Conservation (phyloP, 768 basidiomycete genomes). For the Tricholoma flavovirens region DNA sequence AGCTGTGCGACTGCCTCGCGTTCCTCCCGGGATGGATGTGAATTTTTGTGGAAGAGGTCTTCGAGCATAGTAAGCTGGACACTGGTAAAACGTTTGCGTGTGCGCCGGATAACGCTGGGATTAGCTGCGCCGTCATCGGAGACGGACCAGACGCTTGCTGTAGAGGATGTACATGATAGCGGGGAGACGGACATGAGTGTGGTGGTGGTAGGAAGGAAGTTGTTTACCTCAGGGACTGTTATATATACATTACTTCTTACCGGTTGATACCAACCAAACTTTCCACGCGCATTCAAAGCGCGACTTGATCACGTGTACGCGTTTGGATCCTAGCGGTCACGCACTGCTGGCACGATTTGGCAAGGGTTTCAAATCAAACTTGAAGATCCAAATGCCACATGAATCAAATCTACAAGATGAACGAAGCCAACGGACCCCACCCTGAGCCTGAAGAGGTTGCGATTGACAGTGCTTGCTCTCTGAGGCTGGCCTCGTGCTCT, state of each 20-base stretch:
- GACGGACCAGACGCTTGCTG: constrained; percentile 48
- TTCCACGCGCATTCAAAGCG: constrained; percentile 12
- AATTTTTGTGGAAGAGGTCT: constrained; percentile 64
- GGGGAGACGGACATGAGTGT: constrained; percentile 7
- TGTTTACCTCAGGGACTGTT: constrained; percentile 9
- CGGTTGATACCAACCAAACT: constrained; percentile 22
- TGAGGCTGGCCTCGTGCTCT: too few species aligned
- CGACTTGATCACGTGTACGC: constrained; percentile 16
- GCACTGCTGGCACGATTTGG: too few species aligned
- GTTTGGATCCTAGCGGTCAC: too few species aligned
- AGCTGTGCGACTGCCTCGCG: constrained; percentile 57
- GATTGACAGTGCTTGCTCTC: too few species aligned
- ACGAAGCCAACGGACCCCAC: too few species aligned
- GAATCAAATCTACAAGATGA: too few species aligned
- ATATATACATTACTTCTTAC: constrained; percentile 15
- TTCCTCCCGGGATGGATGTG: constrained; percentile 71
- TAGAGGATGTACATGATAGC: constrained; percentile 46
- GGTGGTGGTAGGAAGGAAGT: constrained; percentile 9
- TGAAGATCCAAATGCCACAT: too few species aligned
- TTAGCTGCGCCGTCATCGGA: constrained; percentile 35
- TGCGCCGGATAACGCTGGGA: constrained; percentile 41
- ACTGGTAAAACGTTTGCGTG: constrained; percentile 66
- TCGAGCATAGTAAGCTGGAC: constrained; percentile 68
- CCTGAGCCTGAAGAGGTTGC: too few species aligned
- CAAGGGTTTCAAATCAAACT: too few species aligned